These are phyloP conservation scores for Oenanthe javanica DNA, from an alignment of 140 eudicot genomes.

Conservation along the genomic window DNA sequence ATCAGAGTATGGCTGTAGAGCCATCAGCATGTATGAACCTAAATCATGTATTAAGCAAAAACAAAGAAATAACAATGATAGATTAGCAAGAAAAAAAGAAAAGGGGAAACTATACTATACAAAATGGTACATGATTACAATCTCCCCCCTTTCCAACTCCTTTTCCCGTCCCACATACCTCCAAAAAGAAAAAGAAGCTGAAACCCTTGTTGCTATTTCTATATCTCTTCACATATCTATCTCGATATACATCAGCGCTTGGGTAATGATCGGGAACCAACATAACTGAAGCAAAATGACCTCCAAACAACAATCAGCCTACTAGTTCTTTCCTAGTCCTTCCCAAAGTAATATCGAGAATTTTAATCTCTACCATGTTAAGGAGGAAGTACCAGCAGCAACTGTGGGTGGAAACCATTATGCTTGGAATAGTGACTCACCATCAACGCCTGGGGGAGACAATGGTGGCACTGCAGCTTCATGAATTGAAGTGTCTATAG, in stretches of 20 bases:
- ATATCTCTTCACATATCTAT: slow-evolving; percentile 16
- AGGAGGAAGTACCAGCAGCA: slow-evolving; percentile 23
- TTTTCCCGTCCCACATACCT: background rate
- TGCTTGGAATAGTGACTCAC: slow-evolving; percentile 24
- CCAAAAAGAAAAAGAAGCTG: background rate
- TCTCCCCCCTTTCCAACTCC: slow-evolving; percentile 3
- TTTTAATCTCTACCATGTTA: background rate
- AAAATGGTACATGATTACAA: background rate
- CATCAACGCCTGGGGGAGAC: slow-evolving; percentile 68
- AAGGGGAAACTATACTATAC: background rate
- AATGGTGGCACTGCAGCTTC: slow-evolving; percentile 78
- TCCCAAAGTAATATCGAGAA: slow-evolving; percentile 2
- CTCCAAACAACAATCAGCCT: slow-evolving; percentile 18
- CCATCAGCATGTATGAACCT: background rate
- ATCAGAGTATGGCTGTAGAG: background rate
- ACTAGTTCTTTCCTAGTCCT: slow-evolving; percentile 18
- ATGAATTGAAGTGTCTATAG: slow-evolving; percentile 9
- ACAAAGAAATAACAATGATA: background rate
- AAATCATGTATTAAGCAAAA: background rate
- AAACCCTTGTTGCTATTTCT: background rate
- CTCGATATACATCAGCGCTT: slow-evolving; percentile 45
- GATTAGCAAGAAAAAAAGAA: background rate
- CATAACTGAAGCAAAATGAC: slow-evolving; percentile 26
- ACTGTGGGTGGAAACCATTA: slow-evolving; percentile 19
- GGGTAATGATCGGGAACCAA: slow-evolving; percentile 70